phyloP scores from a whole-genome alignment of 1,139 yeast genomes.

The Magnusiomyces fungicola region DNA sequence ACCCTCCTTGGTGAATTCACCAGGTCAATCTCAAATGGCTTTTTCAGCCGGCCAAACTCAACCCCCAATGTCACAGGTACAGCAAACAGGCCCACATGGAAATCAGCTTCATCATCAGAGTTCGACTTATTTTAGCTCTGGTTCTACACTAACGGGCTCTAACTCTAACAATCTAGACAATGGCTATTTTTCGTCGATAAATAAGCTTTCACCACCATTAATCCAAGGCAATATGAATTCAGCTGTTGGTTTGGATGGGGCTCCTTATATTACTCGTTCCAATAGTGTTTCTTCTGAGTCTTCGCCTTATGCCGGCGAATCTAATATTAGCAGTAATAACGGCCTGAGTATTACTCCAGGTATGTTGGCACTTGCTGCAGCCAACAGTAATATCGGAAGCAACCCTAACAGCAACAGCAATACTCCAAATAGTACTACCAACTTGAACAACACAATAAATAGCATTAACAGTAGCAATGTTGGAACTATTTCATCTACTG shows the following conservation, averaged over 20 bases:
- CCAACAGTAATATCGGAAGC: too few species aligned
- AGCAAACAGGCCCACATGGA: slow-evolving; percentile 13
- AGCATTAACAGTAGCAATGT: not conserved
- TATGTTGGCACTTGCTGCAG: too few species aligned
- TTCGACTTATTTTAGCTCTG: not conserved
- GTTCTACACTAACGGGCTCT: too few species aligned
- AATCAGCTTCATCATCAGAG: slow-evolving; percentile 13
- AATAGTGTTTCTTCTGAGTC: too few species aligned
- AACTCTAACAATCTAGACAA: not conserved
- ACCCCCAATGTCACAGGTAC: slow-evolving; percentile 15
- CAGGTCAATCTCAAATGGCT: not conserved
- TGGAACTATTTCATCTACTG: not conserved
- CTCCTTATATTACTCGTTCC: too few species aligned
- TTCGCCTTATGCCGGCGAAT: too few species aligned
- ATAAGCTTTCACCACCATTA: not conserved
- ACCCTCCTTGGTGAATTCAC: too few species aligned
- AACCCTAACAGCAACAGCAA: not conserved
- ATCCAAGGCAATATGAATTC: not conserved
- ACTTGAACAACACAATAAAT: not conserved
- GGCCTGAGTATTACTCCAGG: too few species aligned
- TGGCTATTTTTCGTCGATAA: not conserved
- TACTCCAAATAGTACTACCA: not conserved
- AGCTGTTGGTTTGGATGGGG: too few species aligned
- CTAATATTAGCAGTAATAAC: too few species aligned
- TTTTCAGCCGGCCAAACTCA: not conserved